phyloP scores from a whole-genome alignment of 2,329 filamentous ascomycete species.

The Didymella lethalis region DNA sequence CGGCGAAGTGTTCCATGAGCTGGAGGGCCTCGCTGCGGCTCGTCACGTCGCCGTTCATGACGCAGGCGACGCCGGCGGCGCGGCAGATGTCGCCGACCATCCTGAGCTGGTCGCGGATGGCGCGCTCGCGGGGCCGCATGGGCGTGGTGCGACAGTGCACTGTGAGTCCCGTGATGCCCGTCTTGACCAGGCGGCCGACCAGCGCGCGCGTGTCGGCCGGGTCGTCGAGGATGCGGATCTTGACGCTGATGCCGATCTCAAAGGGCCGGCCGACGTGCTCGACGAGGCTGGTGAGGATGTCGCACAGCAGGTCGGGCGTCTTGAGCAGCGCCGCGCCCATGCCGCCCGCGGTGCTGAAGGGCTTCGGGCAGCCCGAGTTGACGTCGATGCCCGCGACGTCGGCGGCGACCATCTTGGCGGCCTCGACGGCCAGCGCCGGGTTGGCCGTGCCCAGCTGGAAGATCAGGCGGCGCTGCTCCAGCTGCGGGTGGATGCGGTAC shows the following conservation, averaged over 20 bases:
- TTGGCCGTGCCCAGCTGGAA: slow-evolving; percentile 93
- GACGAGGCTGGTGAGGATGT: slow-evolving; percentile 85
- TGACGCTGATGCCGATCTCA: slow-evolving; percentile 93
- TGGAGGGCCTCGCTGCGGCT: slow-evolving; percentile 74
- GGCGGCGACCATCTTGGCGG: slow-evolving; percentile 80
- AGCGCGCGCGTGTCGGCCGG: slow-evolving; percentile 77
- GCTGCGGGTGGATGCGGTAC: slow-evolving; percentile 80
- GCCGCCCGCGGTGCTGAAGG: slow-evolving; percentile 89
- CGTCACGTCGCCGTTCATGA: slow-evolving; percentile 94
- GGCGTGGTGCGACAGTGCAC: slow-evolving; percentile 95
- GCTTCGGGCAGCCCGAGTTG: slow-evolving; percentile 97
- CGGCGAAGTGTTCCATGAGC: slow-evolving; percentile 80
- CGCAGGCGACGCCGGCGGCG: slow-evolving; percentile 84
- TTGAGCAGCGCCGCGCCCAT: slow-evolving; percentile 94
- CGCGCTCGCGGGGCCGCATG: slow-evolving; percentile 89
- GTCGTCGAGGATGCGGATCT: slow-evolving; percentile 87
- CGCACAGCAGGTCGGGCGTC: slow-evolving; percentile 82
- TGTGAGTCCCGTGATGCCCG: slow-evolving; percentile 90
- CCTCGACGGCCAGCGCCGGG: slow-evolving; percentile 81
- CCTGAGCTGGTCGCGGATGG: slow-evolving; percentile 82
- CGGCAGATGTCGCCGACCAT: slow-evolving; percentile 85
- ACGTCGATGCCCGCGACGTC: slow-evolving; percentile 96
- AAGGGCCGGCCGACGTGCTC: slow-evolving; percentile 77
- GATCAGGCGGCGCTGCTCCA: slow-evolving; percentile 77
- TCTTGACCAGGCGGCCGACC: slow-evolving; percentile 79